A percentile compares a stretch with the other conserved stretches of the same genome.
These are phyloP conservation scores for Coniosporium apollinis DNA, from an alignment of 495 filamentous ascomycete genomes.

Conservation along the genomic window DNA sequence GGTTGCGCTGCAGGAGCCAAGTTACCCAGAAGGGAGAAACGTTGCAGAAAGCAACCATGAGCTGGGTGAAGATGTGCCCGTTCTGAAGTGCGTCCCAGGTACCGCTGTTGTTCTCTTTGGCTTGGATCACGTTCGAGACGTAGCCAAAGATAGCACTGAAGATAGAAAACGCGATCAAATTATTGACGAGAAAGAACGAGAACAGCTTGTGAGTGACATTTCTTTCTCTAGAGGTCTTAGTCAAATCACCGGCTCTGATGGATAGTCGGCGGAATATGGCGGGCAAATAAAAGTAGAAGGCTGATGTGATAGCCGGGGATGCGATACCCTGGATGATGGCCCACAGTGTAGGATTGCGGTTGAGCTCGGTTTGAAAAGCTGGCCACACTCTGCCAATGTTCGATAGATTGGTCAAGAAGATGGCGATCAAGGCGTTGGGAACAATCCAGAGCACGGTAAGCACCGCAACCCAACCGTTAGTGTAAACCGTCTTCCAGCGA, in stretches of 20 bases:
- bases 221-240: conserved; percentile 83
- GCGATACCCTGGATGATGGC: conserved; percentile 84
- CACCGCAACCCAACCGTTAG: conserved; percentile 63
- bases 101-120: conserved; percentile 31
- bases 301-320: conserved; percentile 77
- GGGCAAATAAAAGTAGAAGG: conserved; percentile 77
- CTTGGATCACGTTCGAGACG: conserved; percentile 41
- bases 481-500: conserved; percentile 54
- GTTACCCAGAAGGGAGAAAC: conserved; percentile 88
- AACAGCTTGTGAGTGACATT: conserved; percentile 87
- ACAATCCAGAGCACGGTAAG: conserved; percentile 80
- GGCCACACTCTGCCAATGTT: conserved; percentile 72
- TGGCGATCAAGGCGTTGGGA: conserved; percentile 89
- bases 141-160: conserved; percentile 69
- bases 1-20: conserved; percentile 80
- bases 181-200: conserved; percentile 96
- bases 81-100: conserved; percentile 53
- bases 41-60: conserved; percentile 54
- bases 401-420: conserved; percentile 73
- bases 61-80: conserved; percentile 37
- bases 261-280: conserved; percentile 78
- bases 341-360: conserved; percentile 48
- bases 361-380: conserved; percentile 48
- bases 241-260: conserved; percentile 64
- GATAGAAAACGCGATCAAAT: conserved; percentile 80